Percentiles rank a stretch among this genome's conserved stretches.
phyloP scores from a whole-genome alignment of 2,329 filamentous ascomycete genomes.

The Trichoderma sp. region DNA sequence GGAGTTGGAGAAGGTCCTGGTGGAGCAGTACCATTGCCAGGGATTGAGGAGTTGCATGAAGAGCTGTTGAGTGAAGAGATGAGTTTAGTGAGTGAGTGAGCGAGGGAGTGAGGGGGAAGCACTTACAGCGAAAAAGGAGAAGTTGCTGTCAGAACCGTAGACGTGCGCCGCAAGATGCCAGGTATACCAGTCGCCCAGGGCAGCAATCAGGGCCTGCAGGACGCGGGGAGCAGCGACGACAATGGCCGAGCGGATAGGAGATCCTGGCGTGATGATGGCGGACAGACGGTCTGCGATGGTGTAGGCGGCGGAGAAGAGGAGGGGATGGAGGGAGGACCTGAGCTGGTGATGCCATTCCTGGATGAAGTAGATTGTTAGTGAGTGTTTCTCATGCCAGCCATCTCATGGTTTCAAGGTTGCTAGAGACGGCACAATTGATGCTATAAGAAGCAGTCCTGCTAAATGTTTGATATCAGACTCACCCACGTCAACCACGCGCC shows the following conservation, averaged over 20 bases:
- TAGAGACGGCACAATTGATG: background rate
- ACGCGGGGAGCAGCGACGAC: constrained; percentile 73
- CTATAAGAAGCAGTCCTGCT: background rate
- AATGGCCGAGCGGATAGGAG: constrained; percentile 62
- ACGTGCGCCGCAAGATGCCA: constrained; percentile 77
- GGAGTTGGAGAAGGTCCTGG: constrained; percentile 90
- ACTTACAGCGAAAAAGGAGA: constrained; percentile 71
- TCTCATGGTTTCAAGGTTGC: too few relatives aligned
- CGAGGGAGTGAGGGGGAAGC: too few relatives aligned
- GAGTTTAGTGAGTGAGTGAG: background rate
- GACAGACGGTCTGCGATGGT: constrained; percentile 61
- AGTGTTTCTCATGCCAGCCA: too few relatives aligned
- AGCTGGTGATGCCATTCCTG: constrained; percentile 93
- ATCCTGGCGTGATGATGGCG: constrained; percentile 54
- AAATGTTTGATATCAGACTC: constrained; percentile 39
- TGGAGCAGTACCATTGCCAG: constrained; percentile 97
- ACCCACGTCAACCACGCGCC: constrained; percentile 98
- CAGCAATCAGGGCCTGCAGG: constrained; percentile 76
- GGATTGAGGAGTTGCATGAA: constrained; percentile 49
- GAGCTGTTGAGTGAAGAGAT: constrained; percentile 34
- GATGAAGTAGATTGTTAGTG: too few relatives aligned
- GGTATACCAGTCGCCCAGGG: constrained; percentile 80
- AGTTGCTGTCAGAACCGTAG: constrained; percentile 66
- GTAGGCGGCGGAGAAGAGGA: constrained; percentile 79
- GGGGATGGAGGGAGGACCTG: constrained; percentile 88